A percentile compares a stretch with the other conserved stretches of the same genome.
phyloP scores from a whole-genome alignment of 768 basidiomycete species.

The Lactarius evosmus region DNA sequence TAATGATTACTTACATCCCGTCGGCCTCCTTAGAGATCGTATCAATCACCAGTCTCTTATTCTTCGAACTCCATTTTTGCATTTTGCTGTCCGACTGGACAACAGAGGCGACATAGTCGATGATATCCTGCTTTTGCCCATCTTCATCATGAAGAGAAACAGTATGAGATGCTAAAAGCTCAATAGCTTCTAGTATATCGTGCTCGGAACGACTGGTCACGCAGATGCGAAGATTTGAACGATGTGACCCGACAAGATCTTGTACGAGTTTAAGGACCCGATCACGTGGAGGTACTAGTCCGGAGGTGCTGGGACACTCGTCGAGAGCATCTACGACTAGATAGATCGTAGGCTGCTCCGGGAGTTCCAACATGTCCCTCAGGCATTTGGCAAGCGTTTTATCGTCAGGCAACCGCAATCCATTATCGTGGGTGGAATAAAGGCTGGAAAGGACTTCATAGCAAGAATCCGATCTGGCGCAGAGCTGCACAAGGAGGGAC shows the following conservation, averaged over 20 bases:
- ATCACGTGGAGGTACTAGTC: neutral
- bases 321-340: conserved; percentile 12
- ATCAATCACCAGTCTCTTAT: neutral
- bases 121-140: conserved; percentile 3
- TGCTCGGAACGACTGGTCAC: conserved; percentile 4
- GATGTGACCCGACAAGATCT: neutral
- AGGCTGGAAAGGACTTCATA: neutral
- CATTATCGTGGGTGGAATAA: neutral
- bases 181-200: conserved; percentile 1
- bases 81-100: neutral
- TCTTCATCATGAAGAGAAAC: neutral
- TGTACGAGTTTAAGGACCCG: neutral
- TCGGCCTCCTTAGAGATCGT: neutral
- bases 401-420: neutral
- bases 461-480: conserved; percentile 3
- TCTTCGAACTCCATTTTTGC: conserved; percentile 2
- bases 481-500: neutral
- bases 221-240: conserved; percentile 1
- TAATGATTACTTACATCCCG: neutral
- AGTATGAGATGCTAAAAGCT: neutral
- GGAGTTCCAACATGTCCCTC: neutral
- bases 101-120: neutral
- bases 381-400: neutral
- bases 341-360: neutral
- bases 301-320: conserved; percentile 9